A percentile compares a stretch with the other conserved stretches of the same genome.
Evolutionary conservation across 805 yeast genomes (phyloP).

Genomic region (Ogataea pini): DNA sequence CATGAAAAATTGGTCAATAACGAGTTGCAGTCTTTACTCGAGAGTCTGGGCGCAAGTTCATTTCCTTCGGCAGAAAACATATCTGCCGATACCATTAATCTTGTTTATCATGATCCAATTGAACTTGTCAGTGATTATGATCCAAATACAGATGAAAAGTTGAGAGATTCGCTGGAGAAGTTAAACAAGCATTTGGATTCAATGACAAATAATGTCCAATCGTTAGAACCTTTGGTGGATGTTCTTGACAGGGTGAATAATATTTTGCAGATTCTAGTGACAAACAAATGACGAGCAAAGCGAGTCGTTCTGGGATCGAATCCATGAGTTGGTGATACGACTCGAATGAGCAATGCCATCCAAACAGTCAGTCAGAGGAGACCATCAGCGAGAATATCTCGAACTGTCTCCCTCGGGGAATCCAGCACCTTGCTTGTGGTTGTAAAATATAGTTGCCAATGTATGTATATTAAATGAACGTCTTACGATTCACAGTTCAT

Average conservation of each 20-base stretch:
- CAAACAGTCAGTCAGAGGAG: no score
- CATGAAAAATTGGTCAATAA: slow-evolving; percentile 19
- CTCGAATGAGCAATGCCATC: no score
- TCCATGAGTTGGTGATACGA: no score
- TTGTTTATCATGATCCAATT: neutral
- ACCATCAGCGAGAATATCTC: no score
- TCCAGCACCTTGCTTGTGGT: no score
- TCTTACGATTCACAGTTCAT: no score
- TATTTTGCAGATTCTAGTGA: slow-evolving; percentile 19
- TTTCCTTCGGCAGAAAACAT: slow-evolving; percentile 4
- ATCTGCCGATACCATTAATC: slow-evolving; percentile 7
- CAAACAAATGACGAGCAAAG: neutral
- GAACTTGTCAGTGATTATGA: slow-evolving; percentile 9
- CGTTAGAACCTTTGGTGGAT: slow-evolving; percentile 19
- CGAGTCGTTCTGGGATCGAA: neutral
- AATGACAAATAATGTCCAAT: slow-evolving; percentile 19
- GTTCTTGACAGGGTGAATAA: slow-evolving; percentile 22
- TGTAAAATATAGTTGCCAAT: no score
- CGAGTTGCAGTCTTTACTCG: slow-evolving; percentile 15
- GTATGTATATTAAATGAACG: no score
- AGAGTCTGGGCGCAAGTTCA: slow-evolving; percentile 6
- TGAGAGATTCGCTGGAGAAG: slow-evolving; percentile 12
- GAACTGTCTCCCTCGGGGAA: no score
- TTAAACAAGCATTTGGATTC: slow-evolving; percentile 18
- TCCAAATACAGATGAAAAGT: slow-evolving; percentile 18